Evolutionary conservation across 2,329 filamentous ascomycete species (phyloP).

Genomic region (Aureobasidium sp.): DNA sequence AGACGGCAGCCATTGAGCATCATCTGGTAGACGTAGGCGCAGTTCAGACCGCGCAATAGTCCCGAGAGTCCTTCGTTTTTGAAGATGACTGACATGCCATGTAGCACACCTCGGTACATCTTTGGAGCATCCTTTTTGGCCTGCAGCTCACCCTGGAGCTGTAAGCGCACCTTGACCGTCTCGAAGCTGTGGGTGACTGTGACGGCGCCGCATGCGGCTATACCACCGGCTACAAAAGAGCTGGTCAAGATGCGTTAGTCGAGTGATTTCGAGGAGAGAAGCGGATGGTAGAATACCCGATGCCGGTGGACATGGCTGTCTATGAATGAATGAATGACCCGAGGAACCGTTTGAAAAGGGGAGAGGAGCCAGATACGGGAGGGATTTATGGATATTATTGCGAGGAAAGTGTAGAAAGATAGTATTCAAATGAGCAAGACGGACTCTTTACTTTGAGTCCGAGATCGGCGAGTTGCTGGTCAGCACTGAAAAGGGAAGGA

Average conservation of each 20-base stretch:
- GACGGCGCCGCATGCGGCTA: slow-evolving; percentile 94
- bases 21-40: slow-evolving; percentile 93
- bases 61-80: slow-evolving; percentile 82
- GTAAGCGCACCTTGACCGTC: slow-evolving; percentile 97
- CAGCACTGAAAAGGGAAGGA: neutral
- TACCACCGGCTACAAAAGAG: slow-evolving; percentile 90
- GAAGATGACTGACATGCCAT: slow-evolving; percentile 84
- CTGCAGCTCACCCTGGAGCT: slow-evolving; percentile 92
- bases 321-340: neutral
- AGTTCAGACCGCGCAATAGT: slow-evolving; percentile 81
- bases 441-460: neutral
- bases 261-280: neutral
- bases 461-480: slow-evolving; percentile 4
- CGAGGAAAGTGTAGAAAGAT: neutral
- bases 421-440: neutral
- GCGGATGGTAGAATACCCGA: slow-evolving; percentile 32
- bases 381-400: neutral
- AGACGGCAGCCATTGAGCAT: slow-evolving; percentile 93
- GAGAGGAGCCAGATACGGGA: neutral
- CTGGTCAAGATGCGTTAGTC: slow-evolving; percentile 34
- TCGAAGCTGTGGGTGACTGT: slow-evolving; percentile 98
- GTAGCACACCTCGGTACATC: slow-evolving; percentile 84
- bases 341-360: neutral
- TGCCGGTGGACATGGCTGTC: slow-evolving; percentile 40
- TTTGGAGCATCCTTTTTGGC: slow-evolving; percentile 76